These are phyloP conservation scores for Pisolithus orientalis DNA, from an alignment of 768 basidiomycete species.

Conservation along the genomic window DNA sequence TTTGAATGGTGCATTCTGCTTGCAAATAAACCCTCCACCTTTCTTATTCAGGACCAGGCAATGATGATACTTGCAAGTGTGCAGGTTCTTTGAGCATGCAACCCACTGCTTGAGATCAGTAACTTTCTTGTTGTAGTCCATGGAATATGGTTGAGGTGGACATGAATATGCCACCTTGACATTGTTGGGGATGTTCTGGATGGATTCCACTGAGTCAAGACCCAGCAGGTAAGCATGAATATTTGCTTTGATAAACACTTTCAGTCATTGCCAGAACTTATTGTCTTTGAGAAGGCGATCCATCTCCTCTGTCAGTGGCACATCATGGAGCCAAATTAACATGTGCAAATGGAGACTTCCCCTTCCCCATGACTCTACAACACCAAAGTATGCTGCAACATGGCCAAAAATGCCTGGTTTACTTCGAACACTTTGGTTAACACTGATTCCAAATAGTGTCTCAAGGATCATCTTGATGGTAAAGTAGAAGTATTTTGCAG, in stretches of 20 bases:
- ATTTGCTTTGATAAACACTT: constrained; percentile 23
- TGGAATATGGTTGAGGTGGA: constrained; percentile 31
- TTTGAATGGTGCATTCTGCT: no score
- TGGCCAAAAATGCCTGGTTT: constrained; percentile 26
- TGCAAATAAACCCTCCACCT: no score
- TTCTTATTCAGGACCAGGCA: no score
- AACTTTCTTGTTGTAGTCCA: constrained; percentile 5
- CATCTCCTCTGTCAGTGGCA: background rate
- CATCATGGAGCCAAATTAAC: background rate
- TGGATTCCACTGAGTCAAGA: constrained; percentile 11
- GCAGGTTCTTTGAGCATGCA: no score
- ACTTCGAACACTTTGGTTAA: background rate
- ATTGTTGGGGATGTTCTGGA: constrained; percentile 17
- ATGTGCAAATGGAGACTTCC: constrained; percentile 29
- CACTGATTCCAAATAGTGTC: constrained; percentile 27
- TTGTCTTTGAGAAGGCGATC: background rate
- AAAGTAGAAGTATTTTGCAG: constrained; percentile 37
- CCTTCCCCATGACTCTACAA: constrained; percentile 34
- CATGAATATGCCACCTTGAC: constrained; percentile 23
- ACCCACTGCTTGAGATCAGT: no score
- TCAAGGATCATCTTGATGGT: constrained; percentile 27
- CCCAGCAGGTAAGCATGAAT: background rate
- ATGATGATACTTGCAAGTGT: no score
- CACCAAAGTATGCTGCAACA: constrained; percentile 13
- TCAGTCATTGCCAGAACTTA: constrained; percentile 22